Evolutionary conservation across 148 eudicot species (phyloP).

Genomic region (Camellia granthamiana): DNA sequence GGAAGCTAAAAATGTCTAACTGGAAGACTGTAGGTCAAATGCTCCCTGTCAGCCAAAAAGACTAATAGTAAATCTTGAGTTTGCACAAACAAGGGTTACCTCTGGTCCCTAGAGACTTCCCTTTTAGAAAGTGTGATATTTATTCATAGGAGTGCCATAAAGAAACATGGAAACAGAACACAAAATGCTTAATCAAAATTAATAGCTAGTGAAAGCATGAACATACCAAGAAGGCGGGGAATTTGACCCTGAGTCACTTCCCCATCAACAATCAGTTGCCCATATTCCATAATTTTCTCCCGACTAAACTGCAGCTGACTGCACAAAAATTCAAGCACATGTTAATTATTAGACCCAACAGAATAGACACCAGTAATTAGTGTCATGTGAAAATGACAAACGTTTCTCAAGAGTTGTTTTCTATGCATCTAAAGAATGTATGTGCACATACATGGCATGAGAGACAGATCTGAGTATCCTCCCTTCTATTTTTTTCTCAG

Average conservation of each 20-base stretch:
- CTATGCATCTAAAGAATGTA: too few relatives aligned
- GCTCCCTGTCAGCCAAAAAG: slow-evolving; percentile 4
- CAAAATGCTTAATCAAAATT: neutral
- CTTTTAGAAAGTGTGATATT: neutral
- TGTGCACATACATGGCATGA: neutral
- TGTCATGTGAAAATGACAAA: neutral
- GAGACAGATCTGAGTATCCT: neutral
- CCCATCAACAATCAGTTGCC: slow-evolving; percentile 73
- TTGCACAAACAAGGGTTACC: neutral
- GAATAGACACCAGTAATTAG: neutral
- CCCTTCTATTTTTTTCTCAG: neutral
- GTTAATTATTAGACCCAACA: neutral
- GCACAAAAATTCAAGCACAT: slow-evolving; percentile 26
- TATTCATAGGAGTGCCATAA: neutral
- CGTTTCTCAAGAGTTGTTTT: neutral
- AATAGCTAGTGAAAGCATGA: slow-evolving; percentile 7
- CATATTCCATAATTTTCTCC: slow-evolving; percentile 83
- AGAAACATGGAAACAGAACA: neutral
- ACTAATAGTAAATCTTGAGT: neutral
- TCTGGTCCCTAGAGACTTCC: neutral
- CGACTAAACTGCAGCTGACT: slow-evolving; percentile 81
- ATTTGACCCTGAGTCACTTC: slow-evolving; percentile 67
- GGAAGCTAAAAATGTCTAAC: neutral
- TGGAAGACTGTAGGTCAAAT: neutral
- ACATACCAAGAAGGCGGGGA: slow-evolving; percentile 89